phyloP scores from a whole-genome alignment of 495 filamentous ascomycete species.

The Bathelium albidoporum region DNA sequence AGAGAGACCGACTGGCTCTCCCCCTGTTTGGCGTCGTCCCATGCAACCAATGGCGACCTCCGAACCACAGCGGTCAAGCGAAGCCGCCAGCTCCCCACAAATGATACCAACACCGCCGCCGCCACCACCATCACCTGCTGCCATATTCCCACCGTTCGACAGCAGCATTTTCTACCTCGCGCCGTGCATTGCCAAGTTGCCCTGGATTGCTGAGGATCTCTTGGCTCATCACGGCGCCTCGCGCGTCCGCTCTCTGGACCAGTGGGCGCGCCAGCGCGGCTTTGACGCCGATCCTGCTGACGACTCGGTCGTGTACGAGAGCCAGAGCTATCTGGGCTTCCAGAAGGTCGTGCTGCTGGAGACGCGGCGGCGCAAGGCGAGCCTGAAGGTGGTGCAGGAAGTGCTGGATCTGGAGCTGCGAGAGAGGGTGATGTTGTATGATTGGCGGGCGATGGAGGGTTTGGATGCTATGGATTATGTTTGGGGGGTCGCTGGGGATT shows the following conservation, averaged over 20 bases:
- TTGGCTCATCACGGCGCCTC: not conserved
- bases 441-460: constrained; percentile 20
- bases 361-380: constrained; percentile 2
- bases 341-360: constrained; percentile 19
- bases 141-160: constrained; percentile 4
- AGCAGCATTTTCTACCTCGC: constrained; percentile 15
- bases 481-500: not conserved
- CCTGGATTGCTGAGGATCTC: constrained; percentile 16
- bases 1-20: not conserved
- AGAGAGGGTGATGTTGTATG: constrained; percentile 15
- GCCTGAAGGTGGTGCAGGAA: not conserved
- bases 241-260: constrained; percentile 2
- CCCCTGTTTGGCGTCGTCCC: not conserved
- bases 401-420: constrained; percentile 8
- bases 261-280: constrained; percentile 16
- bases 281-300: not conserved
- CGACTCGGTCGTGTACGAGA: constrained; percentile 9
- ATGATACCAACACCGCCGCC: too few species aligned
- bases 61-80: not conserved
- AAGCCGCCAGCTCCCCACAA: not conserved
- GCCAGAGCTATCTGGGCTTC: constrained; percentile 15
- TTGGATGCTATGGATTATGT: not conserved
- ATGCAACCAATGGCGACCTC: not conserved
- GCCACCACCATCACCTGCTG: not conserved
- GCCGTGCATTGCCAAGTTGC: constrained; percentile 15